Evolutionary conservation across 257 asterid genomes (phyloP).

Genomic region (Nicotiana obtusifolia): DNA sequence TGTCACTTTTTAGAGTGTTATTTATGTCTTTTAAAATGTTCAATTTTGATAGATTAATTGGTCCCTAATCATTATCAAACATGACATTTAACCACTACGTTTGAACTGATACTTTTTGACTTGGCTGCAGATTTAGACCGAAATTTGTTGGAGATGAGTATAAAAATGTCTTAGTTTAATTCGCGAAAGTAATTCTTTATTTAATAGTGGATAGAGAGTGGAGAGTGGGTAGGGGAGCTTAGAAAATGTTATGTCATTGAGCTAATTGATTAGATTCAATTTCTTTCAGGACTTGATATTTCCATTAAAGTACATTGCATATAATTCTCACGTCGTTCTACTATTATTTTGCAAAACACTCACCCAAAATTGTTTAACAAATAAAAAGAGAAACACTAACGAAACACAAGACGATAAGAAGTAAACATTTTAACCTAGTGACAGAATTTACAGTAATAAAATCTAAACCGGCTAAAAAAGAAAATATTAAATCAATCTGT

Average conservation of each 20-base stretch:
- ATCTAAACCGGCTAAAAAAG: no score
- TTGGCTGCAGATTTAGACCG: neutral
- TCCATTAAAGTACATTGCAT: neutral
- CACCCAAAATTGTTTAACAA: neutral
- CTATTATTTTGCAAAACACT: neutral
- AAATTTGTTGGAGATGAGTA: neutral
- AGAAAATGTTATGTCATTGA: neutral
- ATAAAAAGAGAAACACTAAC: neutral
- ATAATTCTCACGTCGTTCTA: neutral
- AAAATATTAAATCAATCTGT: no score
- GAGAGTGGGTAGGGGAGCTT: neutral
- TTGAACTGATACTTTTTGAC: neutral
- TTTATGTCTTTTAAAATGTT: neutral
- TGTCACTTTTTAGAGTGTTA: neutral
- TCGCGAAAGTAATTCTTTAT: neutral
- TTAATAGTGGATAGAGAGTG: neutral
- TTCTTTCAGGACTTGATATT: neutral
- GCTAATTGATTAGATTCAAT: neutral
- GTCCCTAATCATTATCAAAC: neutral
- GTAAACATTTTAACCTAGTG: neutral
- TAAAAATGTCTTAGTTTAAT: neutral
- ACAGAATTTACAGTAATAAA: no score
- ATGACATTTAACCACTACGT: conserved; percentile 4
- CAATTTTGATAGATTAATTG: neutral
- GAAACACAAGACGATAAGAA: neutral